These are phyloP conservation scores for Pterocarpus santalinus DNA, from an alignment of 306 rosid species.

Conservation along the genomic window DNA sequence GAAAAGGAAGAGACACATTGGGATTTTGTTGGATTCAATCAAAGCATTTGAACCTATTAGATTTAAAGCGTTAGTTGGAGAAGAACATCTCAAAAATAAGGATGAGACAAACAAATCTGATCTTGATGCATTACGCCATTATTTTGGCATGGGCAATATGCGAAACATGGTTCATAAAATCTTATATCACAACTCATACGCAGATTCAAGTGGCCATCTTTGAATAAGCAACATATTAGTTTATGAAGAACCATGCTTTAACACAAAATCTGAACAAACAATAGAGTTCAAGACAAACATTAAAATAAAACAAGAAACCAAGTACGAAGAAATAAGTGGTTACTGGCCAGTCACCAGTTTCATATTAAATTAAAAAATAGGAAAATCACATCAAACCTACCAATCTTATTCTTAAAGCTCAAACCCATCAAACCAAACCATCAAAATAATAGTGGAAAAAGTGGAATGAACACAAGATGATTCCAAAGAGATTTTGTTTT, in stretches of 20 bases:
- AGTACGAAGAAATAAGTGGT: background rate
- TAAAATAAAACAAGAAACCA: background rate
- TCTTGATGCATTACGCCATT: constrained; percentile 1
- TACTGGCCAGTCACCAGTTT: background rate
- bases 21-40: constrained; percentile 23
- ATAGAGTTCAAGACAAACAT: background rate
- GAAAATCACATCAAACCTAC: constrained; percentile 41
- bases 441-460: constrained; percentile 10
- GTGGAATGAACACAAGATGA: constrained; percentile 39
- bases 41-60: constrained; percentile 21
- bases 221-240: constrained; percentile 25
- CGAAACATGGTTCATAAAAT: constrained; percentile 34
- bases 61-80: constrained; percentile 28
- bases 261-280: constrained; percentile 55
- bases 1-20: background rate
- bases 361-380: background rate
- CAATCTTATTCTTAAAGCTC: constrained; percentile 54
- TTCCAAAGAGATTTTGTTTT: constrained; percentile 43
- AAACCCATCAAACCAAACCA: constrained; percentile 46
- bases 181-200: constrained; percentile 34
- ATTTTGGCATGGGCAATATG: constrained; percentile 23
- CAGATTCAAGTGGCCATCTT: constrained; percentile 38
- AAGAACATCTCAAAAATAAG: constrained; percentile 33
- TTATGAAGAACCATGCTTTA: constrained; percentile 46
- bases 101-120: background rate